Evolutionary conservation across 306 rosid genomes (phyloP), one percentile per base, ranked within the genome.

Genomic region (Vigna unguiculata): DNA sequence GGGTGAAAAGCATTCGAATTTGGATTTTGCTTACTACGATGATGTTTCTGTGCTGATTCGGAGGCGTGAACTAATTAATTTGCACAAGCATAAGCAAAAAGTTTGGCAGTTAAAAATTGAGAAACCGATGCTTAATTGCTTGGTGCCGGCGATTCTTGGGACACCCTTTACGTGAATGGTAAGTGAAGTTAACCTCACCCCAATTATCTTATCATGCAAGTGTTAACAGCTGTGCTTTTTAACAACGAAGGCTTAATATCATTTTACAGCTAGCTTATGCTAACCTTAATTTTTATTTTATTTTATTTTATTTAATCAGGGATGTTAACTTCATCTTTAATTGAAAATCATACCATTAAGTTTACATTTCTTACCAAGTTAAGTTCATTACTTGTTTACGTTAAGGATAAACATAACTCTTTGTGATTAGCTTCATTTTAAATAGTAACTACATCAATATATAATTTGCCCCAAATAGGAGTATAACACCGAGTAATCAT

Each of bases 151-250:
- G 58, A 66, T 66, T 54, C 9, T 49, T 60, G 68, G 75, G 88
- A 84, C 96, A 86, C 72, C 69, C 89, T 83, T 88, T 87, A 80
- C 91, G 82, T 88, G 77, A 77, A 84, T 87, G 93, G 88, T 82
- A 87, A 88, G 88, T 85, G 86, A 88, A 84, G 89, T 82, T 83
- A 84, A 82, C 89, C 88, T 54, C 67, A 6, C 43, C 54, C 15
- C 82, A 77, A 81, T 68, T 81, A 68, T 60, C 87, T 84, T 84
- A 43, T 46, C 45, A 82, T 72, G 84, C 85, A 85, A 80, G 81
- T 28, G 81, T 72, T 76, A 71, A 78, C 88, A 85, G 79, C 83
- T 85, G 80, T 20, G 48, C 36, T 22, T 70, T 61, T 34, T 69
- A 58, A 46, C 1, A 10, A 72, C 8, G 32, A 41, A 32, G 43